Evolutionary conservation across 2,329 filamentous ascomycete species (phyloP).

Genomic region (Beauveria asiatica): DNA sequence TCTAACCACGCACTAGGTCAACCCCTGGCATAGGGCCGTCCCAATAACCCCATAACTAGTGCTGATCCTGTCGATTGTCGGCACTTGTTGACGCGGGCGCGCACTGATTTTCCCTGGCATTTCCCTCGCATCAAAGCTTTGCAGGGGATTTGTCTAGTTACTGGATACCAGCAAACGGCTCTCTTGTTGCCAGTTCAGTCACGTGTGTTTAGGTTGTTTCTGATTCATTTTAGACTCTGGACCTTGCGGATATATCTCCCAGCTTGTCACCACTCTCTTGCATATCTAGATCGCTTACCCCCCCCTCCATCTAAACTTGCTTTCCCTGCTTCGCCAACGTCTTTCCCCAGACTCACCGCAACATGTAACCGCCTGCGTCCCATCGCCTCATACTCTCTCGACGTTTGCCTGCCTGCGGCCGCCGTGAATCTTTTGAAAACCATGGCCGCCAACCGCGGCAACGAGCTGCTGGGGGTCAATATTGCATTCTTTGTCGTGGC

Average conservation of each 20-base stretch:
- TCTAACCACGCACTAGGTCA: background rate
- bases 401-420: background rate
- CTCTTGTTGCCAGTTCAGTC: too few species aligned
- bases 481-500: conserved; percentile 20
- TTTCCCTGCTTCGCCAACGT: background rate
- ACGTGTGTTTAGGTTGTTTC: too few species aligned
- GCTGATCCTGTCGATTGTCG: background rate
- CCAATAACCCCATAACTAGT: background rate
- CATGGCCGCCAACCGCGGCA: conserved; percentile 20
- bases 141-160: too few species aligned
- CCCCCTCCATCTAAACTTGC: too few species aligned
- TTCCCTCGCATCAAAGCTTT: too few species aligned
- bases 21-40: background rate
- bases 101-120: too few species aligned
- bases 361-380: background rate
- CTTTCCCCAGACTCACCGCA: background rate
- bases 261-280: too few species aligned
- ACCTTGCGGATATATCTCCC: too few species aligned
- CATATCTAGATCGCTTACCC: too few species aligned
- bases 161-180: too few species aligned
- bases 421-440: background rate
- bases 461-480: conserved; percentile 25
- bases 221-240: too few species aligned
- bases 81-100: background rate
- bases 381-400: background rate